Conservation (phyloP, 2,329 filamentous ascomycete species). For the Chlorencoelia australis region DNA sequence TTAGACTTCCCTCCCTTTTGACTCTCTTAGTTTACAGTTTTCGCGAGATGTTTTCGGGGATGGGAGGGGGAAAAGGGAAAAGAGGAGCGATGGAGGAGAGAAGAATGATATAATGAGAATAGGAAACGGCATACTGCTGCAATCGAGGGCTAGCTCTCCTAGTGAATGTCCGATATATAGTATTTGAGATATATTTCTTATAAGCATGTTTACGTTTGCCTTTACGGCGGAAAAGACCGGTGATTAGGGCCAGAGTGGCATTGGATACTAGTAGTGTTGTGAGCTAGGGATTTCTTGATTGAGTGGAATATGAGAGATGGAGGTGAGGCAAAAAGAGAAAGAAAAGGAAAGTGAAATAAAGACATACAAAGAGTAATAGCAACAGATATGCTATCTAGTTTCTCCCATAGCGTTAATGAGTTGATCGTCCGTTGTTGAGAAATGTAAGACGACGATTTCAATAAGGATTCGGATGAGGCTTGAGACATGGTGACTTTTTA, state of each 20-base stretch:
- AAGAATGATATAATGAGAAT: not conserved
- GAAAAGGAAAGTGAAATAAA: not conserved
- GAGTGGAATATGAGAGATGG: not conserved
- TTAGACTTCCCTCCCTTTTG: not conserved
- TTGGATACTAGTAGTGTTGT: slow-evolving; percentile 10
- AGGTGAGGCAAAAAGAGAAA: not conserved
- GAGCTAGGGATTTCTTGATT: not conserved
- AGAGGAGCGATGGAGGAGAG: not conserved
- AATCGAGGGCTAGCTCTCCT: slow-evolving; percentile 13
- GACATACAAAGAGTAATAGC: slow-evolving; percentile 12
- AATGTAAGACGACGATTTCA: slow-evolving; percentile 14
- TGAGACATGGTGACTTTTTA: not conserved
- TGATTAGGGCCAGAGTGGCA: slow-evolving; percentile 12
- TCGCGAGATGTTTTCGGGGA: not conserved
- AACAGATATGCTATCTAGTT: slow-evolving; percentile 15
- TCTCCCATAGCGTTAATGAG: slow-evolving; percentile 14
- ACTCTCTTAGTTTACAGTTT: not conserved
- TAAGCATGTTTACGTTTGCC: slow-evolving; percentile 9
- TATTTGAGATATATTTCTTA: slow-evolving; percentile 15
- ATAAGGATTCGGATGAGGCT: not conserved
- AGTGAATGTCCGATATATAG: slow-evolving; percentile 10
- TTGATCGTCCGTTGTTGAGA: slow-evolving; percentile 13
- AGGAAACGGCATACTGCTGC: slow-evolving; percentile 14
- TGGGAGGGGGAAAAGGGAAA: not conserved
- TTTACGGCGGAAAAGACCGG: slow-evolving; percentile 11